These are phyloP conservation scores for Hyphopichia pseudoburtonii DNA, from an alignment of 1,139 yeast species.

Conservation along the genomic window DNA sequence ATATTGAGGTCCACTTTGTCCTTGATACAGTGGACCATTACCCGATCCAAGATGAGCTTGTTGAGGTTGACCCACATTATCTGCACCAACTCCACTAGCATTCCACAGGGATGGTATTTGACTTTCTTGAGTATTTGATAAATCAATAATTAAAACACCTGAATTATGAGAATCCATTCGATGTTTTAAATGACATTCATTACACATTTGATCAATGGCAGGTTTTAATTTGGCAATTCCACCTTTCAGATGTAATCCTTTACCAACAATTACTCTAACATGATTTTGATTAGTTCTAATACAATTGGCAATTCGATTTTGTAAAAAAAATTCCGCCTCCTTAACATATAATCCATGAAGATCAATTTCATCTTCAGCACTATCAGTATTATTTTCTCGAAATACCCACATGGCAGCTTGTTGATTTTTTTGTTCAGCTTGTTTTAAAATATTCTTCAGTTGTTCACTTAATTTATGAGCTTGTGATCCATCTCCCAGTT, in stretches of 20 bases:
- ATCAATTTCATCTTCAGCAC: constrained; percentile 83
- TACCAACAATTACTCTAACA: constrained; percentile 82
- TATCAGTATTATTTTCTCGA: constrained; percentile 82
- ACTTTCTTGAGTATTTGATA: constrained; percentile 40
- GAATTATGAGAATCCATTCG: constrained; percentile 67
- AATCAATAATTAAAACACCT: constrained; percentile 77
- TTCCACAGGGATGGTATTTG: constrained; percentile 55
- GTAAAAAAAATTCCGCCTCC: constrained; percentile 80
- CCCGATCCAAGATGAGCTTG: constrained; percentile 29
- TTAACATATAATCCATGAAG: constrained; percentile 88
- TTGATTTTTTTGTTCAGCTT: constrained; percentile 69
- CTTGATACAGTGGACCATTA: constrained; percentile 29
- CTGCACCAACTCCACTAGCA: constrained; percentile 5
- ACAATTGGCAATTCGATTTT: constrained; percentile 69
- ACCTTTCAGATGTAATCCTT: constrained; percentile 79
- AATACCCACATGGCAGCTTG: constrained; percentile 93
- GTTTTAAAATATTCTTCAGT: constrained; percentile 56
- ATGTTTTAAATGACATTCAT: constrained; percentile 59
- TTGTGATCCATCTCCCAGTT: constrained; percentile 65
- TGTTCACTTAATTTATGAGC: constrained; percentile 75
- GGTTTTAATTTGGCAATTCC: constrained; percentile 90
- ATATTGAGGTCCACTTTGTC: constrained; percentile 21
- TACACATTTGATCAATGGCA: constrained; percentile 78
- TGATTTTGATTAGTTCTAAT: constrained; percentile 57
- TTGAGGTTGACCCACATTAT: constrained; percentile 25